Evolutionary conservation across 108 stramenopile genomes (phyloP).

Genomic region (Nitzschia sp.): DNA sequence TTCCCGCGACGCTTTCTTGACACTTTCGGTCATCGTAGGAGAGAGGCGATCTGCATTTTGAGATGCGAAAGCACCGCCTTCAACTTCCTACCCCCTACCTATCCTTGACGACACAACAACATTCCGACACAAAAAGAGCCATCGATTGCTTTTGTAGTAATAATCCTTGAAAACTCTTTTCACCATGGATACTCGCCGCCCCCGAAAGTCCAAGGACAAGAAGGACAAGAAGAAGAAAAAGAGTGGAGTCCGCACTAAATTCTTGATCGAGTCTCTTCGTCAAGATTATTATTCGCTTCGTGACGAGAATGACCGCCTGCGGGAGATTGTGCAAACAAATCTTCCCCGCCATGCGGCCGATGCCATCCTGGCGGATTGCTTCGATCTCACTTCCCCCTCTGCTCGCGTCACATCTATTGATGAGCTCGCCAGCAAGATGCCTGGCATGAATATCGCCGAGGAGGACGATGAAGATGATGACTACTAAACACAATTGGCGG

Average conservation of each 20-base stretch:
- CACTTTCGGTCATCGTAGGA: neutral
- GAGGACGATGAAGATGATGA: conserved; percentile 42
- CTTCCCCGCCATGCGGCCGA: conserved; percentile 35
- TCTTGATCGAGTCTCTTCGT: conserved; percentile 54
- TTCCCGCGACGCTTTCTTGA: too few relatives aligned
- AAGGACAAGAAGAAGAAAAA: conserved; percentile 45
- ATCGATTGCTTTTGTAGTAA: too few relatives aligned
- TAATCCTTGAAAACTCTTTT: too few relatives aligned
- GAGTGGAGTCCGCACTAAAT: conserved; percentile 56
- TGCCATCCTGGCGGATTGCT: conserved; percentile 42
- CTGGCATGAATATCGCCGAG: conserved; percentile 33
- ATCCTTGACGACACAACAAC: too few relatives aligned
- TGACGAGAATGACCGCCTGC: conserved; percentile 51
- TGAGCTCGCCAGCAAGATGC: conserved; percentile 34
- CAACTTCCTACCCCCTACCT: too few relatives aligned
- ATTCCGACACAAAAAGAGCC: too few relatives aligned
- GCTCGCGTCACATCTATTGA: conserved; percentile 34
- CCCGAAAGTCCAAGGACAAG: conserved; percentile 8
- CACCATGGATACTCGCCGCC: conserved; percentile 1
- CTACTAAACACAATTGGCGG: neutral
- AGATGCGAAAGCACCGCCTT: too few relatives aligned
- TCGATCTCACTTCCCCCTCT: conserved; percentile 31
- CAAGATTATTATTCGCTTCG: conserved; percentile 43
- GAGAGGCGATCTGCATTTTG: too few relatives aligned
- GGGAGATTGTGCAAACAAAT: conserved; percentile 33